Evolutionary conservation across 495 filamentous ascomycete species (phyloP), one percentile per base, ranked within the genome.

Genomic region (Platismatia glauca): DNA sequence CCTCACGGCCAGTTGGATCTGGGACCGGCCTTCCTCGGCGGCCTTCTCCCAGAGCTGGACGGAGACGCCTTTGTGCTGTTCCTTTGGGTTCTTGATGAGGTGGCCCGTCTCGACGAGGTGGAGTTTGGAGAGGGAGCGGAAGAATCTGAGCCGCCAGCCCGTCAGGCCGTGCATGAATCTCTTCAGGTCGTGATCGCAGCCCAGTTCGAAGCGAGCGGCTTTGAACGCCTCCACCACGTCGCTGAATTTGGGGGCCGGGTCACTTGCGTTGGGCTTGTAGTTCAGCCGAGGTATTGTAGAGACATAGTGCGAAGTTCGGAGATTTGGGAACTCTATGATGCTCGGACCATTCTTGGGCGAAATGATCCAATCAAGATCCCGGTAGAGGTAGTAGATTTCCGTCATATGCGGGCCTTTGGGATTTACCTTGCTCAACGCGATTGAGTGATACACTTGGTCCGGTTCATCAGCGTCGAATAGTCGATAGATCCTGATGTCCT

Each of bases 341-440:
- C 4, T 44, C 11, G 27, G 43, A 37, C 37, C 53, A 16, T 64
- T 55, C 27, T 55, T 53, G n/a, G 34, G 37, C 2, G 33, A 20
- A n/a, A 66, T 33, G 37, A 33, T 27, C 59, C 60, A 66, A 33
- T 66, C 64, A 13, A 66, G 55, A 27, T 66, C 60, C 15, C 64
- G 55, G 34, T 66, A 66, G 12, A 46, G 33, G 38, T 66, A 63
- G n/a, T 60, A 58, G 18, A 66, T 48, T 29, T 62, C 52, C 8
- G 60, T 62, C 38, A 24, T 55, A 13, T 59, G 60, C n/a, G 41
- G 52, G 33, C 56, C 34, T 35, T 48, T 62, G 8, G 64, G 60
- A 38, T 27, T 59, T 15, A 39, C 63, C 60, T 31, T 62, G 27
- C 31, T 52, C 29, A 57, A 59, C 7, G 60, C 46, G 16, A 66